Evolutionary conservation across 345 rosid species (phyloP), one percentile per base, ranked within the genome.

Genomic region (Salix viminalis): DNA sequence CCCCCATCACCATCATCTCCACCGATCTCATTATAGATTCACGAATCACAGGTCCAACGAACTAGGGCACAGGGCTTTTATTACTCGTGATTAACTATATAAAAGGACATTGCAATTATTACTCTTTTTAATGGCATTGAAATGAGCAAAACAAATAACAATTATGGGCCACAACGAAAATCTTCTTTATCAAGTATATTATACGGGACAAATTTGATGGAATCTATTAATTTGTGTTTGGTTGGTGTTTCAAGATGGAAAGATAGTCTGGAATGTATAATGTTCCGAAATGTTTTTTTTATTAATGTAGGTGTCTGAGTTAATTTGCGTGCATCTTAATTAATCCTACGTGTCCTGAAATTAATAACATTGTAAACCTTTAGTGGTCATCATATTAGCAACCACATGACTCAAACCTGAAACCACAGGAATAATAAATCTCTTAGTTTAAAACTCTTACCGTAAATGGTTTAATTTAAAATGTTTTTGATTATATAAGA

Each of bases 261-360:
- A 39, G 42, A 41, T 41, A 41, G 12, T 41, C 1, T 10, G 3
- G 3, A 41, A 2, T 36, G 37, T 36, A 36, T 5, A 5, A 5
- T 36, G 37, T 10, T 10, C 13, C 0, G 0, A 10, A 41, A 34
- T 34, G 37, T 5, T 41, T 41, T 41, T 28, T 28, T 28, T 28
- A 41, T 41, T 10, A 41, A 41, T 41, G 0, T 10, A 0, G 0
- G 0, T 10, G 2, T 10, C 3, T 0, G 0, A 0, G 3, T 0
- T 0, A 41, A 0, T 0, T 41, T 41, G 0, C 1, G 0, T 41
- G 3, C 12, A 9, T 0, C 0, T 41, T 0, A 0, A 41, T 3
- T 41, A 9, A 41, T 41, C 3, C 0, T 2, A 41, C 2, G 0
- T 0, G 2, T 0, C 0, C 2, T 41, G 2, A 41, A 41, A 0